Conservation (phyloP, 495 filamentous ascomycete genomes). For the Parmelia sp. region DNA sequence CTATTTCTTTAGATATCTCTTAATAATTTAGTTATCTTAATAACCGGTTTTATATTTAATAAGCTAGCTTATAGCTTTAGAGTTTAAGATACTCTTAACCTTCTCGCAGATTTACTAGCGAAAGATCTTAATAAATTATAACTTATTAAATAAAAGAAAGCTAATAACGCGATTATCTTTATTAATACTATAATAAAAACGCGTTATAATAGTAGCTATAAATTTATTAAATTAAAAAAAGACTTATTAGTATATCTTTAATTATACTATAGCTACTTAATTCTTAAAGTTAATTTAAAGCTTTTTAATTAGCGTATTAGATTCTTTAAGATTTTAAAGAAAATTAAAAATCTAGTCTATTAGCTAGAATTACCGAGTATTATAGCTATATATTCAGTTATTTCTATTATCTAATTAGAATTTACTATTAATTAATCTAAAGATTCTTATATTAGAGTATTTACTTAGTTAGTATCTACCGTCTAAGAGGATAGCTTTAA, state of each 20-base stretch:
- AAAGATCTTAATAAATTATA: not conserved
- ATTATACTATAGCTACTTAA: not conserved
- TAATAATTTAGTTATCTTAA: not conserved
- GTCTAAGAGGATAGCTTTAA: not conserved
- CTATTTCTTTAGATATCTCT: not conserved
- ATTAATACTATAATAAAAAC: not conserved
- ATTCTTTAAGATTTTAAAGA: not conserved
- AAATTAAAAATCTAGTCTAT: not conserved
- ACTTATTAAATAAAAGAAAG: not conserved
- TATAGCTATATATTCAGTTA: not conserved
- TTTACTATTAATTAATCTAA: not conserved
- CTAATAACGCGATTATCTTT: not conserved
- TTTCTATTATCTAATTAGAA: not conserved
- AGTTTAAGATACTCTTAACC: not conserved
- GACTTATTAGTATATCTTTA: not conserved
- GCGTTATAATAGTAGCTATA: not conserved
- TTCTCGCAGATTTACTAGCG: not conserved
- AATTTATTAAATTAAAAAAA: not conserved
- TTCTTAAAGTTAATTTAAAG: not conserved
- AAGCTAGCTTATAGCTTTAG: not conserved
- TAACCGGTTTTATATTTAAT: not conserved
- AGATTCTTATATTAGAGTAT: not conserved
- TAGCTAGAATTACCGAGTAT: not conserved
- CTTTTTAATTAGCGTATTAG: not conserved
- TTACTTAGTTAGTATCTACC: not conserved